Evolutionary conservation across 2,329 filamentous ascomycete species (phyloP).

Genomic region (Camptophora hylomeconis): DNA sequence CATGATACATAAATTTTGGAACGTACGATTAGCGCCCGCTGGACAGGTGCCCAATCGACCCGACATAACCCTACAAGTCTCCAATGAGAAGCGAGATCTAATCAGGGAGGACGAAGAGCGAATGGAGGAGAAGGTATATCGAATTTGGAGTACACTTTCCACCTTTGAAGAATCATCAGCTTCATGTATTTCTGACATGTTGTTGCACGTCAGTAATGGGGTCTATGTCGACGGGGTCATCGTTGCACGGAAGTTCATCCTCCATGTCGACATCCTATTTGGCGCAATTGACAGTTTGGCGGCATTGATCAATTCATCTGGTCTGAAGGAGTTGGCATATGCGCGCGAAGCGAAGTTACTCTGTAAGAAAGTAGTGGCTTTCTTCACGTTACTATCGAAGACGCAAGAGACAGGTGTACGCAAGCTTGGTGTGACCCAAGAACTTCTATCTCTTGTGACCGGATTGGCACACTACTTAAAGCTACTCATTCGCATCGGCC

Average conservation of each 20-base stretch:
- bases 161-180: conserved; percentile 96
- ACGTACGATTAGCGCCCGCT: conserved; percentile 66
- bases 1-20: conserved; percentile 99
- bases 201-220: conserved; percentile 94
- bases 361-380: conserved; percentile 99
- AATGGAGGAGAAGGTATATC: conserved; percentile 96
- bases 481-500: conserved; percentile 87
- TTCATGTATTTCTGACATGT: conserved; percentile 97
- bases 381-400: conserved; percentile 89
- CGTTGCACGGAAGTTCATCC: conserved; percentile 90
- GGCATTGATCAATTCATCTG: conserved; percentile 51
- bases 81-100: conserved; percentile 55
- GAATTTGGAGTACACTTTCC: conserved; percentile 95
- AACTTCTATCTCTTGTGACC: conserved; percentile 92
- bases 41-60: conserved; percentile 37
- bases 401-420: conserved; percentile 82
- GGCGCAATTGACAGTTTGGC: conserved; percentile 77
- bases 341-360: conserved; percentile 92
- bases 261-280: conserved; percentile 89
- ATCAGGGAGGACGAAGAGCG: conserved; percentile 79
- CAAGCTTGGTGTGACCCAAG: conserved; percentile 91
- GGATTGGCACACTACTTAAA: conserved; percentile 95
- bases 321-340: conserved; percentile 78
- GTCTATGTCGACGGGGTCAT: conserved; percentile 90
- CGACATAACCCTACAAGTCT: conserved; percentile 41